Evolutionary conservation across 2,329 filamentous ascomycete genomes (phyloP).

Genomic region (Aspergillus amoenus): DNA sequence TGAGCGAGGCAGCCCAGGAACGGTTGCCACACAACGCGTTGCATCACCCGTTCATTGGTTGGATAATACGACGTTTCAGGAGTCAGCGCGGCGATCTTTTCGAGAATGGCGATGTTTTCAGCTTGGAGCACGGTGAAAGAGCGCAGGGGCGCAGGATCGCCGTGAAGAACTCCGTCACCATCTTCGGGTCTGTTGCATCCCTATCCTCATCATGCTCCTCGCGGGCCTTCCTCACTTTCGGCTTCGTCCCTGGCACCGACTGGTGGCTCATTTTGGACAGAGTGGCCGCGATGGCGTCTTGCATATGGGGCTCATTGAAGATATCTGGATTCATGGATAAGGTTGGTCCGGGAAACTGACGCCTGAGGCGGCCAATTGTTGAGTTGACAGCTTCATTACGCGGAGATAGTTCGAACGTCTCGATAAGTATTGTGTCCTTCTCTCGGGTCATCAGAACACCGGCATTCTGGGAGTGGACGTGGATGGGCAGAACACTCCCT

Average conservation of each 20-base stretch:
- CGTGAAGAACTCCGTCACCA: slow-evolving; percentile 55
- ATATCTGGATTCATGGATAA: slow-evolving; percentile 28
- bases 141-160: slow-evolving; percentile 42
- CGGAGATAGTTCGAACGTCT: slow-evolving; percentile 51
- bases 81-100: slow-evolving; percentile 42
- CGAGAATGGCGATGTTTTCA: slow-evolving; percentile 38
- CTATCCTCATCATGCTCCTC: slow-evolving; percentile 42
- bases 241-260: slow-evolving; percentile 32
- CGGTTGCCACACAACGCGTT: slow-evolving; percentile 46
- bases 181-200: slow-evolving; percentile 50
- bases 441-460: slow-evolving; percentile 42
- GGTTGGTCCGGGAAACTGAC: slow-evolving; percentile 47
- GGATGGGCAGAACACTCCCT: slow-evolving; percentile 35
- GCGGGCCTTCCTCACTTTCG: slow-evolving; percentile 41
- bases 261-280: slow-evolving; percentile 41
- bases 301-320: slow-evolving; percentile 26
- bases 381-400: slow-evolving; percentile 37
- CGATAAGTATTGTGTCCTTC: slow-evolving; percentile 24
- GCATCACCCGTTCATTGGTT: slow-evolving; percentile 42
- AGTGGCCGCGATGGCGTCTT: slow-evolving; percentile 27
- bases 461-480: slow-evolving; percentile 50
- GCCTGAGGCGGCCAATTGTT: slow-evolving; percentile 40
- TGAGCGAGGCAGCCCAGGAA: slow-evolving; percentile 47
- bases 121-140: slow-evolving; percentile 47
- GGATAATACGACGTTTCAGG: slow-evolving; percentile 48